Conservation (phyloP, 139 green algal genomes). For the Diplosphaera chodatii region DNA sequence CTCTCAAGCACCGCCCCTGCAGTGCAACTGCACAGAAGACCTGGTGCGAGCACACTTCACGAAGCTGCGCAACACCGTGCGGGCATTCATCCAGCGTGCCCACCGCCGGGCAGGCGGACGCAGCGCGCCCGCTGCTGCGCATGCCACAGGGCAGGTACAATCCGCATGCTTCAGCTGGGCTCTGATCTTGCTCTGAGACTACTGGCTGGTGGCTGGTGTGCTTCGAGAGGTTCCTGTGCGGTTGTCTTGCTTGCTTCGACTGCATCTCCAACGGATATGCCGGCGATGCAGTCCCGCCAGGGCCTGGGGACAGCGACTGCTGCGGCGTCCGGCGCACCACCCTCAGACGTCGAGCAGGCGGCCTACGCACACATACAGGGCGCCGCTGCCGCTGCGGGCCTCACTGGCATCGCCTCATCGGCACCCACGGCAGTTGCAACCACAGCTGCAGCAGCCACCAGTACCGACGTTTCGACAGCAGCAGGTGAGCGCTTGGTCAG, state of each 20-base stretch:
- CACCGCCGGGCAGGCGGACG: conserved; percentile 9
- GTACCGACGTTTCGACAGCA: not conserved
- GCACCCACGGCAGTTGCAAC: no score
- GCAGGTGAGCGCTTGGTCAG: no score
- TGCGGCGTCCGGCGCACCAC: no score
- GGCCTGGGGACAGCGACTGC: not conserved
- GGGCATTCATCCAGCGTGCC: conserved; percentile 16
- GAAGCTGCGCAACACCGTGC: conserved; percentile 17
- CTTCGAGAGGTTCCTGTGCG: no score
- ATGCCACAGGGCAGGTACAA: not conserved
- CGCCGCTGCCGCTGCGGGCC: not conserved
- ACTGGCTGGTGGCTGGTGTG: no score
- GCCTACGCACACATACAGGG: not conserved
- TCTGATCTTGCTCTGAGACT: no score
- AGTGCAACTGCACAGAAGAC: conserved; percentile 11
- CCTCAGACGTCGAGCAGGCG: not conserved
- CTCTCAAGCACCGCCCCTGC: not conserved
- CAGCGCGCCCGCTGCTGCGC: not conserved
- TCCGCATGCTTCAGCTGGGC: no score
- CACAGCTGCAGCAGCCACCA: not conserved
- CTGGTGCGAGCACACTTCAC: conserved; percentile 15
- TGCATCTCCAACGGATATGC: no score
- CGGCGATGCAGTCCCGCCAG: no score
- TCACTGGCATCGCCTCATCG: not conserved
- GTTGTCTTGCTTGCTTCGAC: no score